Evolutionary conservation across 108 stramenopile species (phyloP).

Genomic region (Cafeteria roenbergensis): DNA sequence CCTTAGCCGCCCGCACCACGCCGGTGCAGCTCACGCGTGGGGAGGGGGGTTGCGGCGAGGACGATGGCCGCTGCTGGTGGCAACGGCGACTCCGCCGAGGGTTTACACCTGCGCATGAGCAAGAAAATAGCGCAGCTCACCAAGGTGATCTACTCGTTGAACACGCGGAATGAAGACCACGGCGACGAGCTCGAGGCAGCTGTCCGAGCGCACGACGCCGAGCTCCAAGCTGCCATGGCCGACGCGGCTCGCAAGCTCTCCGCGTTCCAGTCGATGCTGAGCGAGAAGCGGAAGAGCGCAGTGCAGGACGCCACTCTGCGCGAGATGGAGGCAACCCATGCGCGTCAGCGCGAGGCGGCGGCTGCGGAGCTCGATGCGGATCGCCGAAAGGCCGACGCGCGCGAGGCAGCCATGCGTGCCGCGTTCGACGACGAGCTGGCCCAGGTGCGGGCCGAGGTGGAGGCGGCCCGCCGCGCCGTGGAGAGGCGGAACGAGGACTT

Average conservation of each 20-base stretch:
- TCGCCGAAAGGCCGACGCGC: background rate
- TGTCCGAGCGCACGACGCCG: slow-evolving; percentile 2
- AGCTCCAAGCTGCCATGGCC: background rate
- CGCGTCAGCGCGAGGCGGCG: too few relatives aligned
- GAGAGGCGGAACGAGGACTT: background rate
- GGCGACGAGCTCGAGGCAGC: slow-evolving; percentile 8
- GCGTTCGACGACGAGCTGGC: background rate
- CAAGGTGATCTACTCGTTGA: slow-evolving; percentile 54
- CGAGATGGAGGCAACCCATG: too few relatives aligned
- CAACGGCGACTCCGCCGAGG: too few relatives aligned
- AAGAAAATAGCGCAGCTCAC: slow-evolving; percentile 59
- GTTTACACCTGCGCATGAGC: too few relatives aligned
- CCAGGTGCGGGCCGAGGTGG: background rate
- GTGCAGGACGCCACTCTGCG: too few relatives aligned
- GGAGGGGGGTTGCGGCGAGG: too few relatives aligned
- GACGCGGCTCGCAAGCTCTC: slow-evolving; percentile 6
- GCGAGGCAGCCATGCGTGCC: background rate
- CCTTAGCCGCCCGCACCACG: too few relatives aligned
- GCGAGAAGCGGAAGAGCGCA: background rate
- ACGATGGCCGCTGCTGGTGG: too few relatives aligned
- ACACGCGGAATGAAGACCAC: slow-evolving; percentile 54
- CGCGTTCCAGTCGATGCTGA: background rate
- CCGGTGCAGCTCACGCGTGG: too few relatives aligned
- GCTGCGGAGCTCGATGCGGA: background rate
- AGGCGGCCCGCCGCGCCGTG: background rate